Evolutionary conservation across 176 grass and related monocot genomes (phyloP).

Genomic region (Leersia perrieri): DNA sequence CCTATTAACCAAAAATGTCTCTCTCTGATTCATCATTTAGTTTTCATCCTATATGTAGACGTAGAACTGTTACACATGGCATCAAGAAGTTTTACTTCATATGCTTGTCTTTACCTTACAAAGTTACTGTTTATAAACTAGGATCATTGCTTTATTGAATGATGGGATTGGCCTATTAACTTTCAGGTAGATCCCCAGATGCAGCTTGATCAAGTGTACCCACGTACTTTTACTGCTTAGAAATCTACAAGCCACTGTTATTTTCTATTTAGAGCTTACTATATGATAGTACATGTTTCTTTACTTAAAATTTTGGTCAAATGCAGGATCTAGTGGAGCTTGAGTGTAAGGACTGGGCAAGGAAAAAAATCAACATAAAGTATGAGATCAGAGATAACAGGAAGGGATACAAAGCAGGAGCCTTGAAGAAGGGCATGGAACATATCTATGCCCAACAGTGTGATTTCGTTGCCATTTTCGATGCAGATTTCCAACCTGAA

Average conservation of each 20-base stretch:
- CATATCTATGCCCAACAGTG: slow-evolving; percentile 56
- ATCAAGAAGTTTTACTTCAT: background rate
- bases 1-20: background rate
- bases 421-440: slow-evolving; percentile 71
- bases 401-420: slow-evolving; percentile 80
- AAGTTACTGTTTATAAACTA: background rate
- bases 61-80: background rate
- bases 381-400: slow-evolving; percentile 56
- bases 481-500: slow-evolving; percentile 72
- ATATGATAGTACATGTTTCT: background rate
- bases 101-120: background rate
- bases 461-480: slow-evolving; percentile 74
- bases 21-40: background rate
- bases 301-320: slow-evolving; percentile 17
- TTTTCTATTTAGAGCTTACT: background rate
- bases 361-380: slow-evolving; percentile 56
- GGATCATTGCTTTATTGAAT: background rate
- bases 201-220: background rate
- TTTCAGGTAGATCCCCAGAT: slow-evolving; percentile 4
- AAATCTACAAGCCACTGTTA: background rate
- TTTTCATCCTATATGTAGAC: background rate
- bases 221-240: background rate
- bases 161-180: background rate
- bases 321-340: slow-evolving; percentile 65
- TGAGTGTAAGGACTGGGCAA: slow-evolving; percentile 60